phyloP scores from a whole-genome alignment of 2,329 filamentous ascomycete genomes.

The Plenodomus tracheiphilus region DNA sequence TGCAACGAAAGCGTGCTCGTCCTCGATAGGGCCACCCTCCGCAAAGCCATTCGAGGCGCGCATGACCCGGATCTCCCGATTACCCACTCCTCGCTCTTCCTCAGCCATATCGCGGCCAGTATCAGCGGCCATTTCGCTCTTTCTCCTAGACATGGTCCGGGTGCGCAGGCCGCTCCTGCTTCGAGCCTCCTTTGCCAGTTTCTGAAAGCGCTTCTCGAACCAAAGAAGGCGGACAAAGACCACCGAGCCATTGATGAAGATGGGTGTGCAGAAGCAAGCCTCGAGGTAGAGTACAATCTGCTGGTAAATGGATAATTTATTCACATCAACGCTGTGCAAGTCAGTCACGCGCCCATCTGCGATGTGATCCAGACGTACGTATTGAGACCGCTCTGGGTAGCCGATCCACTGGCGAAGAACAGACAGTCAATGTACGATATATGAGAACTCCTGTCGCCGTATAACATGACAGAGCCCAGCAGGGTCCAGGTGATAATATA shows the following conservation, averaged over 20 bases:
- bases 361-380: constrained; percentile 55
- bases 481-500: constrained; percentile 78
- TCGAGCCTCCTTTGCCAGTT: constrained; percentile 74
- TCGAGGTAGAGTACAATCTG: constrained; percentile 54
- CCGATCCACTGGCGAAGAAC: constrained; percentile 81
- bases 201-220: constrained; percentile 96
- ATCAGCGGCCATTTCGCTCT: constrained; percentile 52
- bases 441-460: constrained; percentile 55
- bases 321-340: constrained; percentile 52
- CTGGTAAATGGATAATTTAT: constrained; percentile 52
- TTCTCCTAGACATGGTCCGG: constrained; percentile 62
- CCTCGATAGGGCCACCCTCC: constrained; percentile 63
- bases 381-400: constrained; percentile 93
- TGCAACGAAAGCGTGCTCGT: constrained; percentile 49
- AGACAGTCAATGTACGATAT: constrained; percentile 84
- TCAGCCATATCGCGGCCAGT: constrained; percentile 49
- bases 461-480: constrained; percentile 77
- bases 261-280: constrained; percentile 45
- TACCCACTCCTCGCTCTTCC: constrained; percentile 67
- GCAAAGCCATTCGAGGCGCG: constrained; percentile 57
- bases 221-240: constrained; percentile 94
- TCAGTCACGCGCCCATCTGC: constrained; percentile 15
- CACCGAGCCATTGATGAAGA: constrained; percentile 63
- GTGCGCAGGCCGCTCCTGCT: constrained; percentile 54
- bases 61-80: constrained; percentile 68